These are phyloP conservation scores for Debaryomyces maramus DNA, from an alignment of 805 yeast species.

Conservation along the genomic window DNA sequence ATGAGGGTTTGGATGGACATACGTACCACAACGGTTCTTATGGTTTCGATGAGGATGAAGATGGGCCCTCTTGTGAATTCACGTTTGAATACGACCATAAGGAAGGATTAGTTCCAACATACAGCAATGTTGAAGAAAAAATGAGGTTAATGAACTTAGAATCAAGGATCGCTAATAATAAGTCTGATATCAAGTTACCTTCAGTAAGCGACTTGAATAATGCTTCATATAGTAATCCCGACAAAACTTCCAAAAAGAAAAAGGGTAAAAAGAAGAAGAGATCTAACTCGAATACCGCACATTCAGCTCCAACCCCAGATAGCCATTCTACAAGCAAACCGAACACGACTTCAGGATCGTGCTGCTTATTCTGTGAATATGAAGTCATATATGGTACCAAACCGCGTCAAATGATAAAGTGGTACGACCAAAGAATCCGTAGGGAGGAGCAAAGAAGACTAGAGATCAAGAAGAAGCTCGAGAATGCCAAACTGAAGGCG, in stretches of 20 bases:
- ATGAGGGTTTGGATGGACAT: constrained; percentile 1
- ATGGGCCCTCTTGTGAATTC: constrained; percentile 45
- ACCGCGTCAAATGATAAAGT: constrained; percentile 51
- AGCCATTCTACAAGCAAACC: background rate
- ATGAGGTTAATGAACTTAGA: constrained; percentile 33
- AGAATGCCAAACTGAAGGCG: constrained; percentile 38
- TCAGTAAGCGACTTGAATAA: constrained; percentile 13
- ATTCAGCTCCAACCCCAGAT: background rate
- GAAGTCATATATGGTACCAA: constrained; percentile 51
- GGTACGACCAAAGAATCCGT: constrained; percentile 42
- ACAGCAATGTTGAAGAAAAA: constrained; percentile 39
- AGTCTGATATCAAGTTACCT: constrained; percentile 9
- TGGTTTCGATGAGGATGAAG: constrained; percentile 18
- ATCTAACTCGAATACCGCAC: background rate
- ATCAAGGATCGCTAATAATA: constrained; percentile 7
- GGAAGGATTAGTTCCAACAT: constrained; percentile 43
- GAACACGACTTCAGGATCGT: constrained; percentile 1
- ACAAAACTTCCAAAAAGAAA: constrained; percentile 12
- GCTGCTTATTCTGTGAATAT: constrained; percentile 55
- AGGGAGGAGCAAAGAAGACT: constrained; percentile 32
- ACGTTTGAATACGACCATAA: constrained; percentile 45
- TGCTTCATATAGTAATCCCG: background rate
- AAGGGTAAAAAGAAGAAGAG: constrained; percentile 24
- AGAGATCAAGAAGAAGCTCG: constrained; percentile 37
- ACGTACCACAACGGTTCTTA: constrained; percentile 12